A percentile compares a stretch with the other conserved stretches of the same genome.
These are phyloP conservation scores for Talaromyces stipitatus DNA, from an alignment of 495 filamentous ascomycete genomes.

Conservation along the genomic window DNA sequence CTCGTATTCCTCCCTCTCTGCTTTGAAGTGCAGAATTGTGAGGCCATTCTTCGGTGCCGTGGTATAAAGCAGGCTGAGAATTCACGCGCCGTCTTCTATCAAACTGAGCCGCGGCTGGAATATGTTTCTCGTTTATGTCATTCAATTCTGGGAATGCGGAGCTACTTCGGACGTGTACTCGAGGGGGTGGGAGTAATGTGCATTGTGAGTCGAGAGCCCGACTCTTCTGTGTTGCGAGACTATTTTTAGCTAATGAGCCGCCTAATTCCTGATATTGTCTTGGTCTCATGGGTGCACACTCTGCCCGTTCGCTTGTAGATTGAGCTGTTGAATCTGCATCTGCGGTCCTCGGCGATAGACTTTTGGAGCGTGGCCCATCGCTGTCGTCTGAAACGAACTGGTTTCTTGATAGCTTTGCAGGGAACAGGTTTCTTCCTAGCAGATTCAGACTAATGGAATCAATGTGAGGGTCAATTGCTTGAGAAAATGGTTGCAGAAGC, in stretches of 20 bases:
- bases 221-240: background rate
- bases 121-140: background rate
- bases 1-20: background rate
- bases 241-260: background rate
- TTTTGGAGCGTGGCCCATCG: background rate
- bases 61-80: background rate
- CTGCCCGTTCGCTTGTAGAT: background rate
- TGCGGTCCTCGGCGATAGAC: background rate
- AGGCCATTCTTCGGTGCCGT: background rate
- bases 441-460: slow-evolving; percentile 2
- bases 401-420: background rate
- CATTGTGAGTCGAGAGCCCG: background rate
- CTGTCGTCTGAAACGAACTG: background rate
- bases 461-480: background rate
- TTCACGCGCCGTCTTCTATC: background rate
- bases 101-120: background rate
- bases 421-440: background rate
- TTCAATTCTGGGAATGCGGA: background rate
- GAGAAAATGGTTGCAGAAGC: background rate
- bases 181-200: background rate
- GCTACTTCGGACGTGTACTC: slow-evolving; percentile 4
- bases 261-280: background rate
- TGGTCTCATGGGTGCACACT: background rate
- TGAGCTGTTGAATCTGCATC: background rate
- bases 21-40: background rate